Base-by-base conservation (phyloP, 129 eudicot genomes). In the Erigeron canadensis region DNA sequence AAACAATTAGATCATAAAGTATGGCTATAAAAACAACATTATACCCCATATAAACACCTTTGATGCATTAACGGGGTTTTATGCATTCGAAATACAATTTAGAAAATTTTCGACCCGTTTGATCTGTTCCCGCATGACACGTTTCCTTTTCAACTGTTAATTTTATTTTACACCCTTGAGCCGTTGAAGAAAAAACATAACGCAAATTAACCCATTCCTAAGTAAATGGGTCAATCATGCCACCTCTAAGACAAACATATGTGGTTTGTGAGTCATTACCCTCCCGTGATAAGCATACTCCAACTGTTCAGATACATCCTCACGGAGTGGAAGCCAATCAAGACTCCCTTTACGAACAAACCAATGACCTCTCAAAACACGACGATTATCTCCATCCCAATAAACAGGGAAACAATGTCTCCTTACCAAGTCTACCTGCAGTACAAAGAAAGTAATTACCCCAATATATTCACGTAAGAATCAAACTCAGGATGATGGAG, bases 291-390 rank as follows among this genome's bases (percentile, higher is more conserved):
- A 94, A 71, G 99, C 99, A 84, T 76, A 90, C 81, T 94, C 99
- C 85, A 94, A 81, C 58, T 94, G 99, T 83, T 94, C 99, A 64
- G 97, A 73, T 75, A 94, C 89, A 87, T 94, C 96, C 74, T 94
- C 99, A 50, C 99, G 91, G n/a, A 94, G 75, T 57, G 99, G 99
- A 76, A 90, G 96, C 99, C 99, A 94, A 84, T 87, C 96, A 69
- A 88, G 96, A 53, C 99, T 86, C 48, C 93, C 93, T 82, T 84
- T 94, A 65, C 91, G 94, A 72, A 96, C 97, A 86, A 90, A 94
- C 99, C 99, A 94, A 59, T 94, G 99, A 70, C 97, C 99, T 83
- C 99, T 85, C 60, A 94, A 69, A 40, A 94, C 99, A 70, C 99
- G 92, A 4, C 97, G 83, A 81, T 90, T 88, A 75, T 94, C 97